A percentile compares a stretch with the other conserved stretches of the same genome.
Evolutionary conservation across 495 filamentous ascomycete species (phyloP).

Genomic region (Penicillium soppii): DNA sequence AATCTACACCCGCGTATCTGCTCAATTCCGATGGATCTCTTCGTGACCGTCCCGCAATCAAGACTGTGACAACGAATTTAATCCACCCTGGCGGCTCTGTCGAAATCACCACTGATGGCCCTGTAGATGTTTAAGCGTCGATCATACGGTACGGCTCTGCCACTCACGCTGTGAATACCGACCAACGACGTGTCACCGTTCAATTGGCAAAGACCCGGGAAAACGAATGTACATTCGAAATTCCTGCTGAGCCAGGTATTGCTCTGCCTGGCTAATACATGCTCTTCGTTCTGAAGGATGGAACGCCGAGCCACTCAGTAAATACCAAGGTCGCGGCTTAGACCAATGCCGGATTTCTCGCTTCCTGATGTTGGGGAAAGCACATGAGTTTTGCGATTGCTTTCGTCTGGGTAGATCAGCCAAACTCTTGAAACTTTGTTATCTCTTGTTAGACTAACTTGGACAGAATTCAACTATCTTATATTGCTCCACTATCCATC

Average conservation of each 20-base stretch:
- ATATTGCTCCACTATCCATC: too few relatives aligned
- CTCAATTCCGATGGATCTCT: conserved; percentile 36
- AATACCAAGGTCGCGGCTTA: conserved; percentile 16
- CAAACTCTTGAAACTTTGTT: too few relatives aligned
- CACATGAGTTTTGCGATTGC: too few relatives aligned
- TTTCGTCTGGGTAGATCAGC: too few relatives aligned
- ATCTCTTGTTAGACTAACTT: too few relatives aligned
- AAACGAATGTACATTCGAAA: conserved; percentile 24
- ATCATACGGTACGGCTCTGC: conserved; percentile 41
- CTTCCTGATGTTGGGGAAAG: too few relatives aligned
- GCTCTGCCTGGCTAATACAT: conserved; percentile 49
- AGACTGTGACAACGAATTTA: conserved; percentile 15
- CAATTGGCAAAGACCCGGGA: conserved; percentile 9
- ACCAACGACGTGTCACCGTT: conserved; percentile 47
- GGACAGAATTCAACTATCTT: too few relatives aligned
- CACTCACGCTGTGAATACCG: conserved; percentile 53
- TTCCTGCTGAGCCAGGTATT: conserved; percentile 44
- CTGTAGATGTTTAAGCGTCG: conserved; percentile 14
- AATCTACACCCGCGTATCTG: conserved; percentile 50
- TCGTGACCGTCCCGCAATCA: conserved; percentile 38
- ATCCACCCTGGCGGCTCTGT: conserved; percentile 33
- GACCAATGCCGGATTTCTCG: background rate
- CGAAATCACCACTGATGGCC: conserved; percentile 32
- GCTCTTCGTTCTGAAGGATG: conserved; percentile 45
- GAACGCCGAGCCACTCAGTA: conserved; percentile 40